A percentile compares a stretch with the other conserved stretches of the same genome.
Evolutionary conservation across 495 filamentous ascomycete species (phyloP).

Genomic region (Clavariopsis aquatica): DNA sequence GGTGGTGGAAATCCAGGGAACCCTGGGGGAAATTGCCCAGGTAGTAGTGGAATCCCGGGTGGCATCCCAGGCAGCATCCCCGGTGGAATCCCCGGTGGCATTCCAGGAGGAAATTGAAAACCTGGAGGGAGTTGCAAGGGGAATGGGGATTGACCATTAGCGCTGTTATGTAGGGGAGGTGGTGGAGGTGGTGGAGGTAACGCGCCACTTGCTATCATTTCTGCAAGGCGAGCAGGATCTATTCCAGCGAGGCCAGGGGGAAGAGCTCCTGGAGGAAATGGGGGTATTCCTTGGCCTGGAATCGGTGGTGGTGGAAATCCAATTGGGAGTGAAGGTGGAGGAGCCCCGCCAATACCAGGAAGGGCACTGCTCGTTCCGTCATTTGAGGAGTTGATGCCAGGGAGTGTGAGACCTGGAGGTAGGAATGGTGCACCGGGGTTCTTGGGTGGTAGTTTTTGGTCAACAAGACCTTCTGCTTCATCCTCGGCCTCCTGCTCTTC

Average conservation of each 20-base stretch:
- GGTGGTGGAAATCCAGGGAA: slow-evolving; percentile 31
- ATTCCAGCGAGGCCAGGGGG: slow-evolving; percentile 42
- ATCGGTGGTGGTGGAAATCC: slow-evolving; percentile 48
- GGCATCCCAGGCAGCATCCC: slow-evolving; percentile 15
- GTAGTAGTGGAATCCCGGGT: slow-evolving; percentile 41
- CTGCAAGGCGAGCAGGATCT: slow-evolving; percentile 61
- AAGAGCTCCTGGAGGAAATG: slow-evolving; percentile 49
- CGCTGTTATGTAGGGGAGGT: slow-evolving; percentile 36
- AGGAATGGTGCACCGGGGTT: slow-evolving; percentile 45
- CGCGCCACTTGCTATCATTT: slow-evolving; percentile 52
- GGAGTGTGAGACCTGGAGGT: slow-evolving; percentile 53
- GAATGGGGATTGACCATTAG: slow-evolving; percentile 33
- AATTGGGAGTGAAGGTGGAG: slow-evolving; percentile 49
- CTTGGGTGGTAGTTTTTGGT: slow-evolving; percentile 77
- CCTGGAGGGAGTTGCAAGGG: slow-evolving; percentile 19
- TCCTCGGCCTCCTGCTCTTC: slow-evolving; percentile 92
- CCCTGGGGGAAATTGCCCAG: slow-evolving; percentile 26
- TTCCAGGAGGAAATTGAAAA: slow-evolving; percentile 21
- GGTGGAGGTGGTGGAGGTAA: slow-evolving; percentile 49
- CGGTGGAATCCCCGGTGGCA: slow-evolving; percentile 34
- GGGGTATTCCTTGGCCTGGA: slow-evolving; percentile 41
- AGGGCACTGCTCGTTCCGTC: slow-evolving; percentile 49
- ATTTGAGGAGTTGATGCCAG: slow-evolving; percentile 45
- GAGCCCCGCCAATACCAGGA: slow-evolving; percentile 56
- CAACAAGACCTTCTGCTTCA: slow-evolving; percentile 88